Percentiles rank a stretch among this genome's conserved stretches.
These are phyloP conservation scores for Laetiporus sulphureus DNA, from an alignment of 1,284 basidiomycete genomes.

Conservation along the genomic window DNA sequence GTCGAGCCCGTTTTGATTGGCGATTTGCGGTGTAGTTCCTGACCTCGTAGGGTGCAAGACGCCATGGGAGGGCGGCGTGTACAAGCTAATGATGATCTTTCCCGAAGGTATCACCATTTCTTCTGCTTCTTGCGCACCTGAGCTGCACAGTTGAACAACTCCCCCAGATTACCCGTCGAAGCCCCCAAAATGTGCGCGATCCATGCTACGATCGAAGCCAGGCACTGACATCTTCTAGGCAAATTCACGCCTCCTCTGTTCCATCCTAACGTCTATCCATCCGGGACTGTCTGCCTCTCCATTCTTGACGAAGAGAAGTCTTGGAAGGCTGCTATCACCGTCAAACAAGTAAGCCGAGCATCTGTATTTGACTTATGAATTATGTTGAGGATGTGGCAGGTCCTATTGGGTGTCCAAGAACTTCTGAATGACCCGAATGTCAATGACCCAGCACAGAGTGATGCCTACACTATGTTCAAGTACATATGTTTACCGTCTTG, in stretches of 20 bases:
- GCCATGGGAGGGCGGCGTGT: conserved; percentile 93
- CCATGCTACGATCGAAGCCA: conserved; percentile 4
- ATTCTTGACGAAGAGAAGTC: conserved; percentile 99
- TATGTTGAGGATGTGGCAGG: conserved; percentile 40
- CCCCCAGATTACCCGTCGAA: conserved; percentile 86
- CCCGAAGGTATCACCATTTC: conserved; percentile 70
- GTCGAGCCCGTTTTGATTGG: conserved; percentile 25
- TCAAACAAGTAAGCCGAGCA: conserved; percentile 85
- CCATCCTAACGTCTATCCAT: conserved; percentile 98
- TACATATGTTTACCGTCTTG: conserved; percentile 33
- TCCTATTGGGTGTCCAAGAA: conserved; percentile 93
- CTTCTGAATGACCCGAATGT: conserved; percentile 93
- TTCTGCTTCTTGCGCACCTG: conserved; percentile 9
- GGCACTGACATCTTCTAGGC: conserved; percentile 43
- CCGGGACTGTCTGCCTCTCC: conserved; percentile 96
- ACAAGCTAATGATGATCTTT: conserved; percentile 90
- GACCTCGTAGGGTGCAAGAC: conserved; percentile 54
- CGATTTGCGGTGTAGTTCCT: conserved; percentile 14
- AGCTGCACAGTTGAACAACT: conserved; percentile 10
- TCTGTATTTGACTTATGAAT: background rate
- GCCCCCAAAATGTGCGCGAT: conserved; percentile 81
- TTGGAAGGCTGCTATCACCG: conserved; percentile 98
- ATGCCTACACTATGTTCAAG: conserved; percentile 98
- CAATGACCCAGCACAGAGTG: conserved; percentile 92
- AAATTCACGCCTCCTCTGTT: conserved; percentile 96